Evolutionary conservation across 2,329 filamentous ascomycete genomes (phyloP).

Genomic region (Botrytis sinoallii): DNA sequence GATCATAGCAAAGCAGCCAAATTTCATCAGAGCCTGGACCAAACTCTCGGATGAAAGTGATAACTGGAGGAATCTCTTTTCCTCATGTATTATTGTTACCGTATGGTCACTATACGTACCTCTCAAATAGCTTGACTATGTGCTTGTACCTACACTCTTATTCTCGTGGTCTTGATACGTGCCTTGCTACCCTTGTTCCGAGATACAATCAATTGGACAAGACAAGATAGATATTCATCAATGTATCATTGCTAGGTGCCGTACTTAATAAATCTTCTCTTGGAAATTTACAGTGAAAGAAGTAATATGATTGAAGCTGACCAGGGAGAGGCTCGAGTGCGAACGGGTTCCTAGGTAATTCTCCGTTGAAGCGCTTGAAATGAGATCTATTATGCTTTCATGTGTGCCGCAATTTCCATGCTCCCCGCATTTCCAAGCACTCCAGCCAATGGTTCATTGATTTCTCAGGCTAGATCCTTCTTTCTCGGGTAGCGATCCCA

Average conservation of each 20-base stretch:
- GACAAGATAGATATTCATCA: not conserved
- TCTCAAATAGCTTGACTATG: not conserved
- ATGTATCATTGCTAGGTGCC: not conserved
- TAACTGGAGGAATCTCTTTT: not conserved
- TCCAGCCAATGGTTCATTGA: not conserved
- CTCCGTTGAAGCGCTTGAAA: conserved; percentile 29
- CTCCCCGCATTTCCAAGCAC: conserved; percentile 11
- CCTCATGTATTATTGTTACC: not conserved
- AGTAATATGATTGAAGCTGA: conserved; percentile 19
- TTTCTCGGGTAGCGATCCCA: not conserved
- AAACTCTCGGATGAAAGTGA: conserved; percentile 26
- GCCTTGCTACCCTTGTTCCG: too few relatives aligned
- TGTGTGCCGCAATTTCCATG: conserved; percentile 7
- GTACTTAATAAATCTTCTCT: not conserved
- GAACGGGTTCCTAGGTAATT: conserved; percentile 24
- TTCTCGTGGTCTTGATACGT: not conserved
- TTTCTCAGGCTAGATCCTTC: not conserved
- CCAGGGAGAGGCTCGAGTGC: conserved; percentile 27
- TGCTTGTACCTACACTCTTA: not conserved
- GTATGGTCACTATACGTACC: not conserved
- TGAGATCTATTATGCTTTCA: conserved; percentile 29
- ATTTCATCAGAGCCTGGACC: conserved; percentile 20
- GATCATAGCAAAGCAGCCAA: not conserved
- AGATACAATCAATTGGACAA: not conserved
- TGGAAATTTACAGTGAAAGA: not conserved